These are phyloP conservation scores for Colletotrichum cordylinicola DNA, from an alignment of 2,329 filamentous ascomycete species.

Conservation along the genomic window DNA sequence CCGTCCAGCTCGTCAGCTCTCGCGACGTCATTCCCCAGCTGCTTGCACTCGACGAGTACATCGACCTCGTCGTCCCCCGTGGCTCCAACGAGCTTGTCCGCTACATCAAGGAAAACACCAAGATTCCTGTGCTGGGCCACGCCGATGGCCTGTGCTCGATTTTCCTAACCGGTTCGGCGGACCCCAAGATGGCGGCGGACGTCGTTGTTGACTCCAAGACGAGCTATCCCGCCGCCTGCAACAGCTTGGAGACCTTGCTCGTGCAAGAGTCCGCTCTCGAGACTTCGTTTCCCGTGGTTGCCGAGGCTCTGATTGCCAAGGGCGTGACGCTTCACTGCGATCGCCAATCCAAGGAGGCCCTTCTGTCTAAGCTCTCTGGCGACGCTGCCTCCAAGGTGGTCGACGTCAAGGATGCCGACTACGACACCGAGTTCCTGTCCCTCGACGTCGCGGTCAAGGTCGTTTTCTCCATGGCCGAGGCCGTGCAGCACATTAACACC, in stretches of 20 bases:
- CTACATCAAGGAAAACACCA: conserved; percentile 88
- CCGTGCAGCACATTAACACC: conserved; percentile 87
- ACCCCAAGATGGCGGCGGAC: conserved; percentile 71
- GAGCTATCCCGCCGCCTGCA: conserved; percentile 94
- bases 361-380: conserved; percentile 43
- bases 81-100: conserved; percentile 90
- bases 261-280: conserved; percentile 75
- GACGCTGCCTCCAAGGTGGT: conserved; percentile 55
- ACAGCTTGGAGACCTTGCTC: conserved; percentile 89
- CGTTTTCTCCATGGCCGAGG: conserved; percentile 71
- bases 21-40: conserved; percentile 89
- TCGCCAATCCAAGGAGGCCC: conserved; percentile 65
- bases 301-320: conserved; percentile 74
- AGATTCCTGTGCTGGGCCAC: conserved; percentile 94
- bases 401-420: conserved; percentile 75
- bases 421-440: conserved; percentile 86
- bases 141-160: conserved; percentile 91
- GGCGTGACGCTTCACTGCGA: conserved; percentile 89
- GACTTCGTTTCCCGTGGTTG: conserved; percentile 70
- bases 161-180: conserved; percentile 83
- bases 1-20: conserved; percentile 93
- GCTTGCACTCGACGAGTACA: conserved; percentile 83
- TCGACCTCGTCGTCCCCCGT: conserved; percentile 94
- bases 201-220: conserved; percentile 93
- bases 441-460: conserved; percentile 85